Conservation (phyloP, 768 basidiomycete species). For the Pisolithus orientalis region DNA sequence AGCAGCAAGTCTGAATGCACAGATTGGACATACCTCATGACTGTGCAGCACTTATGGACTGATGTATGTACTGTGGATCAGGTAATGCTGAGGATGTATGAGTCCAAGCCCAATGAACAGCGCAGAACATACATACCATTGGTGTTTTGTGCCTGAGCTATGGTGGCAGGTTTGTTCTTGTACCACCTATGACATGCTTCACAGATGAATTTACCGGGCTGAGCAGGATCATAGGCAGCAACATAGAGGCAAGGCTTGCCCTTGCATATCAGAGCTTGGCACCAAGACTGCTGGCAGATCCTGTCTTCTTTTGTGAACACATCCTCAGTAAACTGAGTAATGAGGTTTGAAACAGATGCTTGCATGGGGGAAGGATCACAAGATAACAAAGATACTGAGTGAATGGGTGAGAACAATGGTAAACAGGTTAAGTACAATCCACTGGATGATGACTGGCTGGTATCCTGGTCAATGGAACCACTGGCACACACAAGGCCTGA, state of each 20-base stretch:
- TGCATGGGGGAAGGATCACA: background rate
- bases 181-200: constrained; percentile 1
- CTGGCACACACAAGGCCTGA: too few species aligned
- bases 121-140: background rate
- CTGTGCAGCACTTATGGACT: background rate
- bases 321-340: constrained; percentile 7
- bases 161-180: background rate
- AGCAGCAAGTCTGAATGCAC: background rate
- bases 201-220: background rate
- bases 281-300: background rate
- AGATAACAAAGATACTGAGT: background rate
- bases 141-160: background rate
- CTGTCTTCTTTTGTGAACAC: background rate
- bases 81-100: background rate
- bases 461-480: too few species aligned
- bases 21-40: background rate
- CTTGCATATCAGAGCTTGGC: background rate
- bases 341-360: background rate
- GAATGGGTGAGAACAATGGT: background rate
- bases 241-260: constrained; percentile 5
- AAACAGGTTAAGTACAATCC: background rate
- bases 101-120: background rate
- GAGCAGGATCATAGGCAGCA: background rate
- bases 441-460: too few species aligned
- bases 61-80: background rate